Percentiles rank a stretch among this genome's conserved stretches.
Conservation (phyloP, 1,284 basidiomycete species). For the Tremellales sp. region DNA sequence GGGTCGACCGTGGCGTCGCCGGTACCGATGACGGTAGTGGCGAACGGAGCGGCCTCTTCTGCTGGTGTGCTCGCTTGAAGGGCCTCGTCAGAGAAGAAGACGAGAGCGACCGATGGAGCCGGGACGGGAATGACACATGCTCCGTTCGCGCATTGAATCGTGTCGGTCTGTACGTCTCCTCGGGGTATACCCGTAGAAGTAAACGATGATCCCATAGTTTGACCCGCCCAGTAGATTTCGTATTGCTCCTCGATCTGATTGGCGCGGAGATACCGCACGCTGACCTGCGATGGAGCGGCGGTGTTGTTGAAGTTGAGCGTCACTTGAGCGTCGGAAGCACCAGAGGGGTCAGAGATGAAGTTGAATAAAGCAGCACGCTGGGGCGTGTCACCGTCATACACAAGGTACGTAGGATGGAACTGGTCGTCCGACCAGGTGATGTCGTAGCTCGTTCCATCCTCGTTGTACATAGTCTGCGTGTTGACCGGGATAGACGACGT, state of each 20-base stretch:
- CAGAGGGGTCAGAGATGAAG: slow-evolving; percentile 50
- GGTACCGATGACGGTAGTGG: slow-evolving; percentile 50
- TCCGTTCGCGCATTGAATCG: slow-evolving; percentile 56
- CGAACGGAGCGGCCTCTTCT: slow-evolving; percentile 53
- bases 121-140: slow-evolving; percentile 61
- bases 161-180: slow-evolving; percentile 55
- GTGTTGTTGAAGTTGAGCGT: slow-evolving; percentile 37
- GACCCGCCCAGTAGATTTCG: slow-evolving; percentile 67
- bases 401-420: slow-evolving; percentile 65
- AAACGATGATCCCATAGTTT: slow-evolving; percentile 66
- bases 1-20: slow-evolving; percentile 42
- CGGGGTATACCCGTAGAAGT: slow-evolving; percentile 61
- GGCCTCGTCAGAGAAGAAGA: slow-evolving; percentile 60
- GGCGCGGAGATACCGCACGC: slow-evolving; percentile 49
- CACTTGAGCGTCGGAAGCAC: slow-evolving; percentile 48
- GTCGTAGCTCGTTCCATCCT: slow-evolving; percentile 28
- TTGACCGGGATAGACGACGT: slow-evolving; percentile 11
- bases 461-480: slow-evolving; percentile 18
- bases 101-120: slow-evolving; percentile 67
- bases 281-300: slow-evolving; percentile 19
- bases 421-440: slow-evolving; percentile 42
- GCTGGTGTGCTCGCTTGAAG: slow-evolving; percentile 47
- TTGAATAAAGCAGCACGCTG: slow-evolving; percentile 64
- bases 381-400: slow-evolving; percentile 56
- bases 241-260: slow-evolving; percentile 58